Base-by-base conservation (phyloP, 768 basidiomycete species). In the Mycena albidolilacea region DNA sequence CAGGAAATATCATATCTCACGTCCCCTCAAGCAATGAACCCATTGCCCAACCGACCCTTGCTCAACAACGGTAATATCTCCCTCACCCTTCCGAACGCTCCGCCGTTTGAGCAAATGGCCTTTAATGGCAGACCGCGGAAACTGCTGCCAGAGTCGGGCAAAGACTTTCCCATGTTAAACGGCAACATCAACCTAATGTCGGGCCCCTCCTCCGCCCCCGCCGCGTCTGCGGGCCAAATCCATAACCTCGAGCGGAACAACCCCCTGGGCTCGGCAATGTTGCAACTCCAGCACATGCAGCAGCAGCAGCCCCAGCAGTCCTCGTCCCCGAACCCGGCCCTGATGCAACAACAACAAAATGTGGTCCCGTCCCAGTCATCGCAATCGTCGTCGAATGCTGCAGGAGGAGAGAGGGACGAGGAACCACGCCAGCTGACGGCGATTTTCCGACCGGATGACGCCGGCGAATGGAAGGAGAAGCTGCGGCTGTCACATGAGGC, bases 1-100 rank as follows among this genome's bases (percentile, higher is more conserved):
- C 98, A 99, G 84, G 98, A 99, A 87, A 95, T 99, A 76, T 95
- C 95, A 14, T 99, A 99, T 83, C 86, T 99, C 66, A 99, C 98
- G 1, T 98, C 97, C 0, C 93, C 96, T 0, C 95, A 98, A 81
- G 97, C 98, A 7, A 93, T 99, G 89, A 99, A 99, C 81, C 98
- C 98, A 55, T 87, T 98, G 63, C 96, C 96, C 3, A 94, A 96
- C 72, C 90, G 95, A 77, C 93, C 95, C 3, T 86, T 96, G 69
- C 82, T 92, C 69, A 90, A 88, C 77, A 94, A 90, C 78, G 81
- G 91, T 38, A 85, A 89, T 60, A 87, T 92, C 66, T 88, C 91
- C 46, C 85, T 93, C 72, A 84, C 91, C 48, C 84, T 93, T 69
- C 92, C 92, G 62, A 93, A 93, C 77, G 88, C 92, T 17, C 91